Base-by-base conservation (phyloP, 768 basidiomycete species). In the Podaxis sp. region DNA sequence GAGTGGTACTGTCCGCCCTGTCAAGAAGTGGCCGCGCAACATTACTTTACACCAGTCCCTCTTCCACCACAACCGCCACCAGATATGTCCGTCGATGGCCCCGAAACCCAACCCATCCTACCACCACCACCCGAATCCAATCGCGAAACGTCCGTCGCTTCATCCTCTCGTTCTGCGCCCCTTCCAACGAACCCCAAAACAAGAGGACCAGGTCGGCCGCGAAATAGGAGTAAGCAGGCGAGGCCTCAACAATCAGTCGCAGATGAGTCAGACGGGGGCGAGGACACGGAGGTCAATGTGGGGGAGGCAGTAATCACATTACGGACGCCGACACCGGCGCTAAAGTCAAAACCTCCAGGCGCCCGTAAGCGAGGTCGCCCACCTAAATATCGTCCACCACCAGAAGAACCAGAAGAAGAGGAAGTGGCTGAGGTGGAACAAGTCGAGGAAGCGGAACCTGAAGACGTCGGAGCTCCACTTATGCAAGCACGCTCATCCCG, bases 1-100 rank as follows among this genome's bases (percentile, higher is more conserved):
- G 80, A 81, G 72, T 95, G 90, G 90, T 81, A 84, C 68, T 93
- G 92, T 72, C 89, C 89, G 26, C 63, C 73, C 30, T 93, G 92
- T 70, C 82, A 80, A 19, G 75, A 75, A 44, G 64, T 74, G 9
- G 51, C 33, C n/a, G 55, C 59, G 22, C 48, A 52, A 40, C 59
- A 60, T n/a, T 48, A 39, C 6, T 59, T 65, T 51, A 36, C 59
- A 24, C 59, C 59, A n/a, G 38, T 60, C 19, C 64, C 61, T 40
- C 59, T 54, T 33, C n/a, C 38, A 24, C 55, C 64, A 5, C 61
- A 13, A 56, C 53, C 46, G 38, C 51, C 40, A 63, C 67, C 64
- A 19, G 59, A 61, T 30, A 64, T 63, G 49, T 63, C 61, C 24
- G n/a, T 64, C 36, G 63, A 67, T 19, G 67, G 55, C 6, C 28